phyloP scores from a whole-genome alignment of 306 rosid species.

The Lathyrus sativus region DNA sequence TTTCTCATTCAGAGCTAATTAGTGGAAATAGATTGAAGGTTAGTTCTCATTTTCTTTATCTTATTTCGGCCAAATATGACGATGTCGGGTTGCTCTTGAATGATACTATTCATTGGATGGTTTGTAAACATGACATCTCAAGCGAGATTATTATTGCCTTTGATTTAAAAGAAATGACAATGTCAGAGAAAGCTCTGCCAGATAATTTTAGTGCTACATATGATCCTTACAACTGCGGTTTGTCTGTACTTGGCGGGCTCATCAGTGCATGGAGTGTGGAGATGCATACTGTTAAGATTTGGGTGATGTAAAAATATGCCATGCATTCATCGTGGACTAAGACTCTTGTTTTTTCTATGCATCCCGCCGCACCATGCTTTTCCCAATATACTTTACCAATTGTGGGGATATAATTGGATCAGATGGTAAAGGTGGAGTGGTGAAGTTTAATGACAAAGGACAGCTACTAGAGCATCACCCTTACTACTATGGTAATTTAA shows the following conservation, averaged over 20 bases:
- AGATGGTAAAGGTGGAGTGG: not conserved
- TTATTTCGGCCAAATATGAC: accelerated
- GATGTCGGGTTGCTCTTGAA: not conserved
- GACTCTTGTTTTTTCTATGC: not conserved
- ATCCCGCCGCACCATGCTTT: not conserved
- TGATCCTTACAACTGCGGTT: no score
- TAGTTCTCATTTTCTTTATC: not conserved
- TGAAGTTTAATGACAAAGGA: not conserved
- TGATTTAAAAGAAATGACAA: not conserved
- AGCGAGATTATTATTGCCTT: not conserved
- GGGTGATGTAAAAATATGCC: not conserved
- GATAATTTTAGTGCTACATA: no score
- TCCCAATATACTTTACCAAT: not conserved
- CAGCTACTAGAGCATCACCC: not conserved
- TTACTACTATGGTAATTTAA: not conserved
- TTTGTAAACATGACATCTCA: not conserved
- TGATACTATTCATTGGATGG: not conserved
- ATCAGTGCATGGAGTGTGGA: not conserved
- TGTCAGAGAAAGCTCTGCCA: not conserved
- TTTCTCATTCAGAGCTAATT: conserved; percentile 8
- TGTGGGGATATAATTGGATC: not conserved
- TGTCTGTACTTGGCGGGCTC: no score
- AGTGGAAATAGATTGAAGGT: not conserved
- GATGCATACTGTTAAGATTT: no score
- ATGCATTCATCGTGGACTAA: not conserved